Evolutionary conservation across 257 asterid genomes (phyloP), one percentile per base, ranked within the genome.

Genomic region (Solanum sitiens): DNA sequence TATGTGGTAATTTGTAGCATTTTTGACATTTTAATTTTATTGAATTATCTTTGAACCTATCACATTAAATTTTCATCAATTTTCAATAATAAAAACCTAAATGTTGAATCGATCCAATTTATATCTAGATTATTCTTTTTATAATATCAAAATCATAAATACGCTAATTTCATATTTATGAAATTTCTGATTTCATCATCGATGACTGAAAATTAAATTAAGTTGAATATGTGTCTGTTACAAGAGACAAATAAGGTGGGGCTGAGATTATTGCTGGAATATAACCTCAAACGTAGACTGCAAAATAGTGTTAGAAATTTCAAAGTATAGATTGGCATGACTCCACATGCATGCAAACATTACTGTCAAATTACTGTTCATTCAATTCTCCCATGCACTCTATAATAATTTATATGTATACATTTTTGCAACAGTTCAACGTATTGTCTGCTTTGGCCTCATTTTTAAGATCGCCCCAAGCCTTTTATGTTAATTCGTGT

Each of bases 271-370:
- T 50, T 30, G 27, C 44, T 80, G n/a, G 2, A 32, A 74, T 39
- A 25, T 30, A 47, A 11, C 68, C 30, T 80, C 68, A 16, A 80
- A 80, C 16, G 68, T 80, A 47, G 85, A 47, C 85, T 47, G 85
- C 30, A 47, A 74, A 47, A 30, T 45, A 80, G 85, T 50, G 20
- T n/a, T 27, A 23, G 70, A 44, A 21, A 59, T 21, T 15, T 80
- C 68, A 90, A 90, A 85, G 93, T 89, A 91, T 86, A 89, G 44
- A 86, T 89, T 89, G 92, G 91, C 88, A 90, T 76, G 91, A 84
- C 87, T 89, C 87, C 89, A 90, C 89, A 90, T 92, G 92, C 93
- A 91, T 80, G 68, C 68, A 80, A 47, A 80, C 25, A 45, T 80
- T 80, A 47, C 85, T 80, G 44, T 47, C 68, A 83, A 87, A 65